Evolutionary conservation across 2,329 filamentous ascomycete genomes (phyloP), one percentile per base, ranked within the genome.

Genomic region (Colletotrichum sp.): DNA sequence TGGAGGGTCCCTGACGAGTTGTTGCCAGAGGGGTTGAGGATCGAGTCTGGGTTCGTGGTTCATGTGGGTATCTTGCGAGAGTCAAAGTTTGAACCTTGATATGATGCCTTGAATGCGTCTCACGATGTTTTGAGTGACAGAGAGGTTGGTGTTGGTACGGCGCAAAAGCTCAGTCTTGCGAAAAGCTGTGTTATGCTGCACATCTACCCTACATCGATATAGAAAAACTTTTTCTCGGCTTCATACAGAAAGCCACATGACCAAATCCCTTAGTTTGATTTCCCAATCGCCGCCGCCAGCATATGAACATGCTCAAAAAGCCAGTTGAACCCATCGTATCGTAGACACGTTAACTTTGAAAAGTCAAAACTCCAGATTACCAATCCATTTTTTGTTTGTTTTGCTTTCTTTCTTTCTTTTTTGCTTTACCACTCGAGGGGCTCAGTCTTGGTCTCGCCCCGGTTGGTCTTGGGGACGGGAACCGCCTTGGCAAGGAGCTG

Each of bases 381-480:
- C 36, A 43, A 64, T 57, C 28, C 55, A 21, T 39, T 34, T 34
- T n/a, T 18, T 13, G 43, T 18, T 36, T 60, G 52, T 59, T 36
- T 28, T 34, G 26, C 36, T 9, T 16, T 24, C 16, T 21, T 16
- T 24, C 12, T 21, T 26, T 26, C 36, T 39, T 39, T 64, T 32
- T 24, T 8, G 13, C 12, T 30, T 86, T 90, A 98, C 96, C 96
- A 98, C 82, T 98, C 96, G 79, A 98, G 88, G 63, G 96, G 96
- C 86, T 98, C 96, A 79, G 90, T 93, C 84, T 96, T 92, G 81
- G 93, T 92, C 85, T 98, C 94, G 1, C 96, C 96, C 18, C 95
- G 89, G 86, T 98, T 98, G 77, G 96, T 98, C 88, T 93, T 96
- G 52, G 96, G 95, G 55, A 98, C 93, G 7, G 95, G 92, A 13